Conservation (phyloP, 1,284 basidiomycete species). For the Serendipita sp. region DNA sequence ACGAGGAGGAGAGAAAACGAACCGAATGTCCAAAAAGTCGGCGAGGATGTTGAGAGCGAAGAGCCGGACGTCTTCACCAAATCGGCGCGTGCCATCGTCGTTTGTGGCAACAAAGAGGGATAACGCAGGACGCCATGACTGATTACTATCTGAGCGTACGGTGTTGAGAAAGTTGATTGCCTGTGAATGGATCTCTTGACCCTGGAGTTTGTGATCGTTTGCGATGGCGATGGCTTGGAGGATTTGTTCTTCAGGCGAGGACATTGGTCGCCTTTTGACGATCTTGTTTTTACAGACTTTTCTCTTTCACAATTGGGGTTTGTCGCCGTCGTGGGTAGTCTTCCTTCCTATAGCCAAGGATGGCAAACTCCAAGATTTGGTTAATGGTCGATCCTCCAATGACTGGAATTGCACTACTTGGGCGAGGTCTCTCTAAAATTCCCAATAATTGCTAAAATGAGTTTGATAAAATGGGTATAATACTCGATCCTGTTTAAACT, state of each 20-base stretch:
- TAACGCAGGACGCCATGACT: conserved; percentile 69
- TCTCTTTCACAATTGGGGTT: background rate
- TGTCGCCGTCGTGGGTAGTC: background rate
- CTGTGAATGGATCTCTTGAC: conserved; percentile 46
- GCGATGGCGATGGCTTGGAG: conserved; percentile 75
- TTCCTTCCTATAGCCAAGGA: background rate
- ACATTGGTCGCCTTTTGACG: background rate
- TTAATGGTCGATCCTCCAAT: background rate
- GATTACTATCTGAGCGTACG: conserved; percentile 56
- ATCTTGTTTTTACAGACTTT: background rate
- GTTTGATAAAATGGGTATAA: background rate
- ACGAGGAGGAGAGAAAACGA: conserved; percentile 23
- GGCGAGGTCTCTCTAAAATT: too few species aligned
- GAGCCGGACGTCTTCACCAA: conserved; percentile 65
- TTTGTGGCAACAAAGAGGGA: conserved; percentile 53
- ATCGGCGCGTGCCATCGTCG: conserved; percentile 36
- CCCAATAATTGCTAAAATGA: background rate
- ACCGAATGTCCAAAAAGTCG: conserved; percentile 76
- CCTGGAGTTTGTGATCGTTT: conserved; percentile 53
- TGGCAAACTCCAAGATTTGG: background rate
- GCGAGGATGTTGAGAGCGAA: conserved; percentile 76
- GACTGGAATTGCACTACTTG: background rate
- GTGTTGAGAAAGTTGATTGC: conserved; percentile 69
- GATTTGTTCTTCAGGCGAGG: conserved; percentile 32
- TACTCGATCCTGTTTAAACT: background rate